Conservation (phyloP, 78 protist species). For the Capsaspora owczarzaki region DNA sequence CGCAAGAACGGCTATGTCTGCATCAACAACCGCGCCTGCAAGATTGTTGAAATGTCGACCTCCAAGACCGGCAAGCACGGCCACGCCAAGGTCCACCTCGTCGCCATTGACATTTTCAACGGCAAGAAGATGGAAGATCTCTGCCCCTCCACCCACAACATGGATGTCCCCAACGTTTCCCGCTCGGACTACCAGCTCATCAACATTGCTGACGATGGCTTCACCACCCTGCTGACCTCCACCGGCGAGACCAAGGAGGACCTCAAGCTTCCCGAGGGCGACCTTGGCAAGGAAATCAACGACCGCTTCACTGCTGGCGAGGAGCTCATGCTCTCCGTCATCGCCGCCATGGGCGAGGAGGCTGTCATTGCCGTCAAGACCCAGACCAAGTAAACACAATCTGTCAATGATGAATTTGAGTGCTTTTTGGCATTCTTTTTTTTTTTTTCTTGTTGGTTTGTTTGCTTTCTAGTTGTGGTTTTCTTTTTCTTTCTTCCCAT, state of each 20-base stretch:
- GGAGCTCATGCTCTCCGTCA: conserved; percentile 44
- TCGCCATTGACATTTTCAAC: conserved; percentile 92
- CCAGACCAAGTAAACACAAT: background rate
- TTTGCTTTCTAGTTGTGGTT: too few relatives aligned
- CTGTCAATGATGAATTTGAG: background rate
- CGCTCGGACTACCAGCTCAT: conserved; percentile 68
- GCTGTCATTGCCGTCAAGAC: conserved; percentile 37
- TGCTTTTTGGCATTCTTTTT: background rate
- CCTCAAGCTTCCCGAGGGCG: conserved; percentile 44
- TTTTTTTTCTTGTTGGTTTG: too few relatives aligned
- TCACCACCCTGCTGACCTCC: conserved; percentile 44
- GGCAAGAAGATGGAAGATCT: conserved; percentile 91
- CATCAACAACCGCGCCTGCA: conserved; percentile 80
- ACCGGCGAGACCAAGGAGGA: conserved; percentile 54
- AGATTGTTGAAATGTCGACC: conserved; percentile 67
- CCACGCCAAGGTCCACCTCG: conserved; percentile 93
- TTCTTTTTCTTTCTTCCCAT: too few relatives aligned
- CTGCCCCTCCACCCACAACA: conserved; percentile 90
- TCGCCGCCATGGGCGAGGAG: conserved; percentile 63
- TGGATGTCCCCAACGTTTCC: conserved; percentile 79
- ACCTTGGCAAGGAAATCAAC: conserved; percentile 41
- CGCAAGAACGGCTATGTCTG: conserved; percentile 57
- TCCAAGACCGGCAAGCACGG: conserved; percentile 99
- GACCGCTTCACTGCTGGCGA: conserved; percentile 38
- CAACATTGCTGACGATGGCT: conserved; percentile 61